These are phyloP conservation scores for Vanilla planifolia DNA, from an alignment of 106 monocot genomes.

Conservation along the genomic window DNA sequence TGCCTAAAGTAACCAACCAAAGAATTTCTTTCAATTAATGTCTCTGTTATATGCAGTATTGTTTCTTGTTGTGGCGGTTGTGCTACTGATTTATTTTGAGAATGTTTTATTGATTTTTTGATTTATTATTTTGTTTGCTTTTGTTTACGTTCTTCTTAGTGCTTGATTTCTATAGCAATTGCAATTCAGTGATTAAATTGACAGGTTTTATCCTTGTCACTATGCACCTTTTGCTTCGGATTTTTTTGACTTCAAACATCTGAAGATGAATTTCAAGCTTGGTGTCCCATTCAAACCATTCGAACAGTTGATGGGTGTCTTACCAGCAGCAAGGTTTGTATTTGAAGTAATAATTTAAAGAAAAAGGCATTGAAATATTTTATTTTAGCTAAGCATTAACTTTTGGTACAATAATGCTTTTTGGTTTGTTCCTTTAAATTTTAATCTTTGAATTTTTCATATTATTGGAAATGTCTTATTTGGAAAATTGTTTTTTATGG, in stretches of 20 bases:
- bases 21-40: too few relatives aligned
- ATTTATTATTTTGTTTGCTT: background rate
- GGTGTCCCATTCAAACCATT: slow-evolving; percentile 19
- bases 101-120: background rate
- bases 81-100: too few relatives aligned
- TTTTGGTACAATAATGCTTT: too few relatives aligned
- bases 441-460: background rate
- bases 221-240: slow-evolving; percentile 26
- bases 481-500: too few relatives aligned
- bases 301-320: slow-evolving; percentile 20
- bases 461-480: background rate
- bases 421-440: background rate
- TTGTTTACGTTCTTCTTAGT: too few relatives aligned
- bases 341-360: background rate
- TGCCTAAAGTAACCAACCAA: too few relatives aligned
- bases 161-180: background rate
- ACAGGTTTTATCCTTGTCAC: slow-evolving; percentile 9
- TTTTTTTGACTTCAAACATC: slow-evolving; percentile 14
- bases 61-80: too few relatives aligned
- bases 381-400: background rate
- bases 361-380: background rate
- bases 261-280: slow-evolving; percentile 16
- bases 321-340: slow-evolving; percentile 14
- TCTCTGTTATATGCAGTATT: too few relatives aligned
- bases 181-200: background rate